These are phyloP conservation scores for Ophiognomonia clavigignenti-juglandacearum DNA, from an alignment of 2,329 filamentous ascomycete genomes.

Conservation along the genomic window DNA sequence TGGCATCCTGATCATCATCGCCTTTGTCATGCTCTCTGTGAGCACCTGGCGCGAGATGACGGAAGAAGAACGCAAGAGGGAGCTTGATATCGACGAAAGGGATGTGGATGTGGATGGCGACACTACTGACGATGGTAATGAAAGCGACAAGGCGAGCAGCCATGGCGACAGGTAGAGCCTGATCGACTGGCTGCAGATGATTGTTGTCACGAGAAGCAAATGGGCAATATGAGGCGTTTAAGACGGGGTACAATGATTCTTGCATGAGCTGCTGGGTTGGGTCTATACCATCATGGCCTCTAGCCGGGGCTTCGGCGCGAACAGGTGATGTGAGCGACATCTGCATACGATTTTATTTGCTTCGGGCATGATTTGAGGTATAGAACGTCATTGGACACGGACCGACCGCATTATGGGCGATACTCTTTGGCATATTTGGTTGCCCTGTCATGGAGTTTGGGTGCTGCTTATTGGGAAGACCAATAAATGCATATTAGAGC, in stretches of 20 bases:
- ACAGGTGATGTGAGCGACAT: not conserved
- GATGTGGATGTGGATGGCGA: conserved; percentile 35
- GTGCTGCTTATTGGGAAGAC: not conserved
- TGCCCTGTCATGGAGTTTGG: not conserved
- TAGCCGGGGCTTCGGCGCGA: too few species aligned
- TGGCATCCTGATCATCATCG: conserved; percentile 81
- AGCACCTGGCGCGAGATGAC: conserved; percentile 92
- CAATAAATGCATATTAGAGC: not conserved
- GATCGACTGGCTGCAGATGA: not conserved
- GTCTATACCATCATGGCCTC: too few species aligned
- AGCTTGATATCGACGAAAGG: conserved; percentile 40
- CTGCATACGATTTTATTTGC: not conserved
- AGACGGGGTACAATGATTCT: too few species aligned
- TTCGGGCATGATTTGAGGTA: not conserved
- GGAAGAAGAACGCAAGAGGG: conserved; percentile 67
- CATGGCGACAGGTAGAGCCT: conserved; percentile 6
- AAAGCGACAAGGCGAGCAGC: conserved; percentile 16
- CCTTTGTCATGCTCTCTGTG: conserved; percentile 83
- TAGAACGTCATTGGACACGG: not conserved
- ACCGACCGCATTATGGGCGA: not conserved
- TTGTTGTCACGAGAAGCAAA: not conserved
- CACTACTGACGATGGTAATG: conserved; percentile 27
- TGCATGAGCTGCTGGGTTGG: too few species aligned
- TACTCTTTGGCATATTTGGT: not conserved
- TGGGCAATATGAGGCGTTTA: not conserved